Evolutionary conservation across 441 rosid species (phyloP).

Genomic region (Adansonia gregorii): DNA sequence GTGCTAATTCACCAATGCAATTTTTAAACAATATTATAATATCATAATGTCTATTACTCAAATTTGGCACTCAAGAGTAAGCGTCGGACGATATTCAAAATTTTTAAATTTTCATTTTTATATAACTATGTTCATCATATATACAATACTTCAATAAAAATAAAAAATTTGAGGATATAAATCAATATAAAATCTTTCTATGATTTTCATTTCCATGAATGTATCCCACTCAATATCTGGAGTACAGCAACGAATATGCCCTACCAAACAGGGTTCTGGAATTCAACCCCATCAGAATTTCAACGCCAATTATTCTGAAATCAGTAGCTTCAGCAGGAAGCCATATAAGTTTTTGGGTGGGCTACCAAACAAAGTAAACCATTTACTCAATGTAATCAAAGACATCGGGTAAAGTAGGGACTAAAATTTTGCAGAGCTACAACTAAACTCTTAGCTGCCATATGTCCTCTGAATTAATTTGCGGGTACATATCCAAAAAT

Average conservation of each 20-base stretch:
- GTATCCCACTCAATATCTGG: not conserved
- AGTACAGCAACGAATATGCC: not conserved
- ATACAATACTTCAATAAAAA: no score
- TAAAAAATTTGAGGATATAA: no score
- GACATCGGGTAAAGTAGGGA: slow-evolving; percentile 15
- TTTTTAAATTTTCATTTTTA: no score
- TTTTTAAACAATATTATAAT: no score
- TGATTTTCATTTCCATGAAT: not conserved
- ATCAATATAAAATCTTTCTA: no score
- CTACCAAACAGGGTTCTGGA: not conserved
- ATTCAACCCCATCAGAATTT: not conserved
- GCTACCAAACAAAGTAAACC: not conserved
- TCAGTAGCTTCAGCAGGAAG: not conserved
- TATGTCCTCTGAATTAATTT: not conserved
- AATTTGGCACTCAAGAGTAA: no score
- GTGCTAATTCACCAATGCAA: no score
- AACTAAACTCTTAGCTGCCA: slow-evolving; percentile 16
- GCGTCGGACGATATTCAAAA: no score
- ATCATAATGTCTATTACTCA: no score
- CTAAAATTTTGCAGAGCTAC: not conserved
- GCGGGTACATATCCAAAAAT: not conserved
- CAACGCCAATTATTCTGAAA: not conserved
- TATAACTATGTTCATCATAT: no score
- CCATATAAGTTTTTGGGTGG: not conserved
- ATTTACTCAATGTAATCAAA: not conserved